phyloP scores from a whole-genome alignment of 495 filamentous ascomycete genomes.

The Amphirosellinia nigrospora region DNA sequence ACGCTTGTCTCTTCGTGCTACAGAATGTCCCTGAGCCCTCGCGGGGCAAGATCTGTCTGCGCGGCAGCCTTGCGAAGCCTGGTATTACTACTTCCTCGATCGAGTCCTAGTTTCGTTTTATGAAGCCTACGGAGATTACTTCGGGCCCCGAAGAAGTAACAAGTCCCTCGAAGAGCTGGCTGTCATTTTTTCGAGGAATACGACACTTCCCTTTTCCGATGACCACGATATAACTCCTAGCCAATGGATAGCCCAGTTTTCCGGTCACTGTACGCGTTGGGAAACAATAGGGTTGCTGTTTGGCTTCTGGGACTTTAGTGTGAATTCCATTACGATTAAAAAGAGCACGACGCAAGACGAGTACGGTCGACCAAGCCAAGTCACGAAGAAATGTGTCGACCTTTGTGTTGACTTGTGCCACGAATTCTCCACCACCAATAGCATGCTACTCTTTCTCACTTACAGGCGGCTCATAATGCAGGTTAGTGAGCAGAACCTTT shows the following conservation, averaged over 20 bases:
- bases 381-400: conserved; percentile 49
- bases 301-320: conserved; percentile 46
- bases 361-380: conserved; percentile 36
- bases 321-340: conserved; percentile 11
- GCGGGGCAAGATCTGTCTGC: conserved; percentile 21
- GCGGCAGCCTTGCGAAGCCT: conserved; percentile 28
- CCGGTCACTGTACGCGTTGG: conserved; percentile 62
- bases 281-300: conserved; percentile 63
- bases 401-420: conserved; percentile 56
- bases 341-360: conserved; percentile 26
- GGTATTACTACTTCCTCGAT: conserved; percentile 30
- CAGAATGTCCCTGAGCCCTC: conserved; percentile 47
- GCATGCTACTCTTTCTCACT: conserved; percentile 53
- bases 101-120: conserved; percentile 27
- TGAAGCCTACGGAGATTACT: conserved; percentile 31
- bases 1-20: conserved; percentile 53
- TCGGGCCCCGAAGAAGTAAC: conserved; percentile 14
- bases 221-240: conserved; percentile 46
- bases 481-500: no score
- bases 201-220: conserved; percentile 30
- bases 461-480: conserved; percentile 52
- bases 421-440: conserved; percentile 54
- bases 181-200: conserved; percentile 34
- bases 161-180: conserved; percentile 34
- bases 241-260: conserved; percentile 47